Base-by-base conservation (phyloP, 2,329 filamentous ascomycete genomes). In the Colletotrichum viniferum region DNA sequence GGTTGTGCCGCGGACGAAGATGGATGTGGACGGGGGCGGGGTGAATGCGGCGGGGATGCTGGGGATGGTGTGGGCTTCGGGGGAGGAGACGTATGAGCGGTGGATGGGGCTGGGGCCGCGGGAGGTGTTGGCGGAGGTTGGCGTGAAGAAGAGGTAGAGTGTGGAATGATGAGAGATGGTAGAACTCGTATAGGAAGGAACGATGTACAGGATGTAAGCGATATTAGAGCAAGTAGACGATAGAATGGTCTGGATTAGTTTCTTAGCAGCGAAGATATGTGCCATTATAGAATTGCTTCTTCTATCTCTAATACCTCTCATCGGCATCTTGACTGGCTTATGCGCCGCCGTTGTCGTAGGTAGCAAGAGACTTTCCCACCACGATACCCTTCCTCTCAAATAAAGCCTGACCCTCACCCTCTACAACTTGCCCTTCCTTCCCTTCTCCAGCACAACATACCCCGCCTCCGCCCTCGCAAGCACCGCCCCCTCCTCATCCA, bases 1-100 rank as follows among this genome's bases (percentile, higher is more conserved):
- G n/a, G 84, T 89, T 3, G 83, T 89, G 28, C 88, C 88, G 5
- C 81, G 88, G 28, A 81, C 83, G 16, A 79, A 73, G 5, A 84
- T 81, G 0, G 82, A 80, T 0, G 80, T 84, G 18, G 78, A 82
- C 12, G 84, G 83, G 0, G 81, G 84, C 2, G 86, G 83, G 55
- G 85, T 85, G 2, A 89, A 89, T 77, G 82, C 87, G 1, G 82
- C 83, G 1, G 87, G 86, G 2, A 89, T 89, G 87, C 68, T 89
- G 65, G 88, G 88, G 0, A 83, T 84, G 66, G 78, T 87, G 4
- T 86, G 84, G 82, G 79, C 85, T 18, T 77, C 80, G 2, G 61
- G 28, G 65, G 16, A 14, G 43, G 71, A 74, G 52, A 62, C 38
- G 28, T 32, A 62, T 43, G 79, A 84, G 32, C 79, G 80, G 36